Evolutionary conservation across 441 rosid species (phyloP).

Genomic region (Populus hybrid): DNA sequence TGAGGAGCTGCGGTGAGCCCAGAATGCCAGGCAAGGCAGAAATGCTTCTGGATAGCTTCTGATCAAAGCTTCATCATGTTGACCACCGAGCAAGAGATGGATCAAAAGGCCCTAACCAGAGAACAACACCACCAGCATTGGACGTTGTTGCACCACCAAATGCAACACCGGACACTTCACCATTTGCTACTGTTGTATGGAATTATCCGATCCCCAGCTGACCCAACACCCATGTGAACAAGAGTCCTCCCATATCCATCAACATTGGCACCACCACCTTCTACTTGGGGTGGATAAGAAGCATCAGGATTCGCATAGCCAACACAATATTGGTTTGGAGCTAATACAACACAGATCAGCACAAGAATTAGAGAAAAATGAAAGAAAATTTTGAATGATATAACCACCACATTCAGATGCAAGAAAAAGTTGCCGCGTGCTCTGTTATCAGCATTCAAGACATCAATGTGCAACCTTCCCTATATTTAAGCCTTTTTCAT

Average conservation of each 20-base stretch:
- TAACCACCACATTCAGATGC: not conserved
- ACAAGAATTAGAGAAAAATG: constrained; percentile 1
- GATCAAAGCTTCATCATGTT: not conserved
- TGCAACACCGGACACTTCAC: constrained; percentile 14
- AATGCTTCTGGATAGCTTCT: not conserved
- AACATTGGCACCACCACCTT: constrained; percentile 19
- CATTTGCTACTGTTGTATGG: constrained; percentile 26
- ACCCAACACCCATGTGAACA: constrained; percentile 21
- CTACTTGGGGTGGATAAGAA: constrained; percentile 20
- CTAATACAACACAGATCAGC: constrained; percentile 12
- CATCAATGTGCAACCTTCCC: constrained; percentile 55
- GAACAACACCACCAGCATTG: constrained; percentile 14
- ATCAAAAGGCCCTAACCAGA: constrained; percentile 30
- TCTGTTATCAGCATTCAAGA: constrained; percentile 38
- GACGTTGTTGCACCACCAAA: constrained; percentile 16
- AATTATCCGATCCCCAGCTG: constrained; percentile 19
- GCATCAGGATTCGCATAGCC: constrained; percentile 27
- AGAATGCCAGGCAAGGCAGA: not conserved
- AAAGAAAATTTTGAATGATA: not conserved
- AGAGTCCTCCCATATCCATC: constrained; percentile 34
- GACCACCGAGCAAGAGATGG: constrained; percentile 25
- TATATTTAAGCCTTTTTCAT: constrained; percentile 61
- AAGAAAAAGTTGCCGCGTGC: constrained; percentile 33
- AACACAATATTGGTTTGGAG: constrained; percentile 24
- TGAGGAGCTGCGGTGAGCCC: too few relatives aligned